phyloP scores from a whole-genome alignment of 2,329 filamentous ascomycete species.

The Pseudocercospora eumusae region DNA sequence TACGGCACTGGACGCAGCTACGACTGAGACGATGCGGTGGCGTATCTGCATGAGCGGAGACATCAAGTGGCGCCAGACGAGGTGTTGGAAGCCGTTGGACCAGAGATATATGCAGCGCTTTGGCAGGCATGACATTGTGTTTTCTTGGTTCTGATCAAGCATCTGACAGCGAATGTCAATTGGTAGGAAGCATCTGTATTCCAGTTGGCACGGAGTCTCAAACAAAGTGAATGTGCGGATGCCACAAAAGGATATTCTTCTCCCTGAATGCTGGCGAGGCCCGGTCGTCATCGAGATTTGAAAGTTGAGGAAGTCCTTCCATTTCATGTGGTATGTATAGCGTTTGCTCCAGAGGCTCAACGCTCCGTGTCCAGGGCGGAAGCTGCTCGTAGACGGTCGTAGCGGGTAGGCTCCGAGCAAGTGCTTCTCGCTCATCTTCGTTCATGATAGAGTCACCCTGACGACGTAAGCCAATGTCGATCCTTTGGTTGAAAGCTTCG shows the following conservation, averaged over 20 bases:
- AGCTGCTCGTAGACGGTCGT: slow-evolving; percentile 8
- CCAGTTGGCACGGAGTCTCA: background rate
- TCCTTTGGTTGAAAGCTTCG: slow-evolving; percentile 17
- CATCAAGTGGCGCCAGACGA: background rate
- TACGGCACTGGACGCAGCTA: background rate
- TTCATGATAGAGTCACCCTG: slow-evolving; percentile 15
- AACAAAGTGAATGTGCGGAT: slow-evolving; percentile 9
- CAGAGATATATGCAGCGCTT: background rate
- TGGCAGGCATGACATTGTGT: background rate
- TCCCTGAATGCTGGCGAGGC: slow-evolving; percentile 5
- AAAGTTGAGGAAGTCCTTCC: background rate
- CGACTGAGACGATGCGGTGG: background rate
- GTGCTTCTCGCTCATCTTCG: slow-evolving; percentile 9
- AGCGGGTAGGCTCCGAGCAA: slow-evolving; percentile 7
- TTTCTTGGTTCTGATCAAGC: background rate
- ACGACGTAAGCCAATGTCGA: slow-evolving; percentile 11
- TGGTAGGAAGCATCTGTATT: no score
- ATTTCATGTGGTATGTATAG: background rate
- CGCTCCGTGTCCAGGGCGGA: slow-evolving; percentile 9
- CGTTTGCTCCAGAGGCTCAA: background rate
- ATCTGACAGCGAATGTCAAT: background rate
- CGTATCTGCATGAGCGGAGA: slow-evolving; percentile 4
- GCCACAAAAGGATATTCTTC: slow-evolving; percentile 11
- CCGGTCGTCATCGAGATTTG: slow-evolving; percentile 3
- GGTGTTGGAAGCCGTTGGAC: background rate